Percentiles rank a stretch among this genome's conserved stretches.
Evolutionary conservation across 768 basidiomycete genomes (phyloP).

Genomic region (Zangia roseola): DNA sequence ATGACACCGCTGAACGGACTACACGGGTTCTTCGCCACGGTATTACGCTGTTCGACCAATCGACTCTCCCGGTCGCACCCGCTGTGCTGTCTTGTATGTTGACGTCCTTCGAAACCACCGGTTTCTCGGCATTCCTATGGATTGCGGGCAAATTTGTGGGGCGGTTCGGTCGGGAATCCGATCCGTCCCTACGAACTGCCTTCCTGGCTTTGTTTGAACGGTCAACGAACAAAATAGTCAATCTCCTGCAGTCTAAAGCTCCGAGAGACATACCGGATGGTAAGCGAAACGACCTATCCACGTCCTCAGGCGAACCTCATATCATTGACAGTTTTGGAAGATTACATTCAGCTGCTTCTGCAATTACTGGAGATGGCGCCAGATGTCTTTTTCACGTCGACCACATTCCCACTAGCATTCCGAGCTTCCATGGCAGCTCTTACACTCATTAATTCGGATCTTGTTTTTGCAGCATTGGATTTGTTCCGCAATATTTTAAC

Average conservation of each 20-base stretch:
- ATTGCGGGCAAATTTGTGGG: conserved; percentile 85
- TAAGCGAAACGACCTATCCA: conserved; percentile 39
- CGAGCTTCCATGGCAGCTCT: conserved; percentile 74
- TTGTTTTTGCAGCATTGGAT: conserved; percentile 80
- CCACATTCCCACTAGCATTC: conserved; percentile 76
- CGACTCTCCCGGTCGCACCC: conserved; percentile 66
- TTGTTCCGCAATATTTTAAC: conserved; percentile 72
- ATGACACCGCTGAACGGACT: conserved; percentile 76
- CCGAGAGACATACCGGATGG: conserved; percentile 86
- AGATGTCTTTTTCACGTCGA: conserved; percentile 74
- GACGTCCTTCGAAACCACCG: conserved; percentile 73
- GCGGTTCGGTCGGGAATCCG: conserved; percentile 69
- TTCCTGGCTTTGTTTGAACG: conserved; percentile 71
- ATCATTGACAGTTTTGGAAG: conserved; percentile 76
- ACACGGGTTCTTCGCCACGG: conserved; percentile 86
- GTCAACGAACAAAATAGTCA: conserved; percentile 68
- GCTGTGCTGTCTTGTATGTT: conserved; percentile 75
- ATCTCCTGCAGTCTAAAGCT: conserved; percentile 62
- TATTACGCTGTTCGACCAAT: conserved; percentile 72
- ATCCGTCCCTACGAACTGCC: conserved; percentile 51
- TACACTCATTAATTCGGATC: conserved; percentile 78
- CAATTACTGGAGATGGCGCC: conserved; percentile 68
- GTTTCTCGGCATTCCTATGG: conserved; percentile 89
- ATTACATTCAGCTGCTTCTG: conserved; percentile 81
- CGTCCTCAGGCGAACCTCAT: conserved; percentile 4